These are phyloP conservation scores for Sugiyamaella chiloensis DNA, from an alignment of 805 yeast species.

Conservation along the genomic window DNA sequence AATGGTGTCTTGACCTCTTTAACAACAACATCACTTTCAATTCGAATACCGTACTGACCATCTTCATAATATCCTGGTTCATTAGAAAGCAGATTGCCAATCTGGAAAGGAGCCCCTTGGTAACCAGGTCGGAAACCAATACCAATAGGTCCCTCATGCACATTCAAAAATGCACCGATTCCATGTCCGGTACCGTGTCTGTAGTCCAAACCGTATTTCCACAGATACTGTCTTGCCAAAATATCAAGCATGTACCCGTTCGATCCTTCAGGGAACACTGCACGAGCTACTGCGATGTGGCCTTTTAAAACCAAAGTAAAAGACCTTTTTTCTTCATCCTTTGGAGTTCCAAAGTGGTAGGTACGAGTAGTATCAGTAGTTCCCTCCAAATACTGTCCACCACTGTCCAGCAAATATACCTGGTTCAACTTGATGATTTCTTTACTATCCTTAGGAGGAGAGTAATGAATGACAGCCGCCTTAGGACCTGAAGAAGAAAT, in stretches of 20 bases:
- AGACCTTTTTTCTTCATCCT: constrained; percentile 54
- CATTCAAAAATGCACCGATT: constrained; percentile 85
- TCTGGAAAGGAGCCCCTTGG: constrained; percentile 48
- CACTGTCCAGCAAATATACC: constrained; percentile 80
- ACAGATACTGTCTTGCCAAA: constrained; percentile 76
- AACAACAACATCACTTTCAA: constrained; percentile 77
- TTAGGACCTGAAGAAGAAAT: constrained; percentile 74
- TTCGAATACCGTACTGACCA: constrained; percentile 84
- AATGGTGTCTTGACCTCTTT: constrained; percentile 38
- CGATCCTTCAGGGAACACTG: constrained; percentile 72
- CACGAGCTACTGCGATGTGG: constrained; percentile 78
- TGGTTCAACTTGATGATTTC: constrained; percentile 61
- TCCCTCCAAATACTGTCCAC: constrained; percentile 89
- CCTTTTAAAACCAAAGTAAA: constrained; percentile 90
- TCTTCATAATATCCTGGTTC: constrained; percentile 95
- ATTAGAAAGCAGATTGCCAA: constrained; percentile 78
- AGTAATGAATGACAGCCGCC: constrained; percentile 74
- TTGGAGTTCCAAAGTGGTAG: constrained; percentile 60
- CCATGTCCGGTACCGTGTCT: constrained; percentile 98
- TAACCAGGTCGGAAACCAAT: constrained; percentile 55
- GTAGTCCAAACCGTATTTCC: constrained; percentile 81
- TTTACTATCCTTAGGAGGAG: constrained; percentile 55
- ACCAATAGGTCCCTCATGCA: constrained; percentile 93
- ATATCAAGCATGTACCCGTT: constrained; percentile 76
- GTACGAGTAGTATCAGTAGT: constrained; percentile 97